A percentile compares a stretch with the other conserved stretches of the same genome.
These are phyloP conservation scores for Anthostomella pinea DNA, from an alignment of 2,329 filamentous ascomycete genomes.

Conservation along the genomic window DNA sequence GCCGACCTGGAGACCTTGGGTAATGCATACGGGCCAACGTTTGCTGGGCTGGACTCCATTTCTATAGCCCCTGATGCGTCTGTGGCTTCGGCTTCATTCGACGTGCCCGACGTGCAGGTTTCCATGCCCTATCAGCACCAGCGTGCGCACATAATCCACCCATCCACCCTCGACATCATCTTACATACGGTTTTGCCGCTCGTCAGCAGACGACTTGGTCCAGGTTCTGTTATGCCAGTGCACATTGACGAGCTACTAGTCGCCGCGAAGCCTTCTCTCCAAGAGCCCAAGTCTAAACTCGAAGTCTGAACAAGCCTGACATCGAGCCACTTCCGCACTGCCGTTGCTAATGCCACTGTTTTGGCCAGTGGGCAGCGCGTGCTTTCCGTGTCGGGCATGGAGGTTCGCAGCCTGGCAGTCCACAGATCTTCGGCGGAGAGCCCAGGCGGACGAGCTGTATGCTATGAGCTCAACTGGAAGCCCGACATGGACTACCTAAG, in stretches of 20 bases:
- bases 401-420: constrained; percentile 9
- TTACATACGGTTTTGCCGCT: constrained; percentile 12
- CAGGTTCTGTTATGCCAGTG: constrained; percentile 16
- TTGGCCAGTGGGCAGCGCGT: neutral
- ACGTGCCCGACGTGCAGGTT: constrained; percentile 3
- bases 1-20: constrained; percentile 1
- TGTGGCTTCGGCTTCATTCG: neutral
- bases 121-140: constrained; percentile 11
- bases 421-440: neutral
- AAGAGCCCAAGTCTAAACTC: constrained; percentile 3
- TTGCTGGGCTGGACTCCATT: constrained; percentile 1
- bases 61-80: neutral
- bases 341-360: constrained; percentile 4
- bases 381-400: constrained; percentile 7
- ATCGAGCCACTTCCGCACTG: constrained; percentile 11
- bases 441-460: neutral
- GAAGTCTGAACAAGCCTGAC: constrained; percentile 5
- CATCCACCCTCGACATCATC: constrained; percentile 13
- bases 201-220: constrained; percentile 2
- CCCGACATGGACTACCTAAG: constrained; percentile 10
- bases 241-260: constrained; percentile 13
- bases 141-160: constrained; percentile 11
- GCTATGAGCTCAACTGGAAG: constrained; percentile 13
- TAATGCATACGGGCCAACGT: constrained; percentile 12
- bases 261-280: neutral